Evolutionary conservation across 2,329 filamentous ascomycete species (phyloP).

Genomic region (Penicillium nordicum): DNA sequence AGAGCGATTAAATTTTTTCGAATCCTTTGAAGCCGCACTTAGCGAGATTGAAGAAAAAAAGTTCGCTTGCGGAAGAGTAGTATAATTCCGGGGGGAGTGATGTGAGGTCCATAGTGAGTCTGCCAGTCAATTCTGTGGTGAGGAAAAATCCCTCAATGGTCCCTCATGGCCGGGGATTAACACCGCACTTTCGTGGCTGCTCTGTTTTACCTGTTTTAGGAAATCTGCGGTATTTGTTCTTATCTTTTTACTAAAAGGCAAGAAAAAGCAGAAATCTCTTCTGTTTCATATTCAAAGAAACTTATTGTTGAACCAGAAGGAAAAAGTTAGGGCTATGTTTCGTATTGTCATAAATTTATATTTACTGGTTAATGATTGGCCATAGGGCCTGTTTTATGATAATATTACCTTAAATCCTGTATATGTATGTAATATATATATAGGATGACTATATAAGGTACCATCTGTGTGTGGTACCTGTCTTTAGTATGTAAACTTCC

Average conservation of each 20-base stretch:
- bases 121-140: conserved; percentile 10
- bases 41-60: neutral
- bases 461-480: neutral
- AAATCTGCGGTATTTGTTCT: conserved; percentile 16
- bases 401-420: conserved; percentile 7
- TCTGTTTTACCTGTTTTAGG: neutral
- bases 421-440: conserved; percentile 4
- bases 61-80: conserved; percentile 8
- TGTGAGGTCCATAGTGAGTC: conserved; percentile 5
- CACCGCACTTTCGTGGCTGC: conserved; percentile 8
- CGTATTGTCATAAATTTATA: conserved; percentile 7
- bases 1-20: neutral
- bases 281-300: neutral
- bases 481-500: neutral
- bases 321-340: conserved; percentile 13
- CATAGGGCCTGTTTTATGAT: neutral
- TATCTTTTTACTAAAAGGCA: neutral
- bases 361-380: conserved; percentile 10
- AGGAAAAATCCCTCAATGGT: conserved; percentile 23
- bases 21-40: neutral
- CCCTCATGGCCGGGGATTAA: neutral
- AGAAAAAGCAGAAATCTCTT: neutral
- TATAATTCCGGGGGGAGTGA: neutral
- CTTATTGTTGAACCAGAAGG: neutral
- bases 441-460: neutral